Percentiles rank a stretch among this genome's conserved stretches.
phyloP scores from a whole-genome alignment of 2,329 filamentous ascomycete species.

The Calonectria montana region DNA sequence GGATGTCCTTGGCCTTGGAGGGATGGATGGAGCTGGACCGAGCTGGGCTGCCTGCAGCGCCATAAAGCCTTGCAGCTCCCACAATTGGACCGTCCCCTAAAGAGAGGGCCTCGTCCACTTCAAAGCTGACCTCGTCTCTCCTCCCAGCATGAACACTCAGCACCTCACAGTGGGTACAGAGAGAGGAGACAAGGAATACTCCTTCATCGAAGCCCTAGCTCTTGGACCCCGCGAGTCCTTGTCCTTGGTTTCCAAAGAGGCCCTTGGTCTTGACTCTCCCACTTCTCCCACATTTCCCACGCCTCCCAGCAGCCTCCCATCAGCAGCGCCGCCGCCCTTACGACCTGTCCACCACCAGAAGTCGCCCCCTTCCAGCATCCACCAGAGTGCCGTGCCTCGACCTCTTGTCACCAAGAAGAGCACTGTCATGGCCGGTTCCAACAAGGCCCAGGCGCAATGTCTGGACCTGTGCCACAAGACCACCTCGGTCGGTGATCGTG shows the following conservation, averaged over 20 bases:
- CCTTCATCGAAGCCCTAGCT: slow-evolving; percentile 46
- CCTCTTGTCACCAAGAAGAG: slow-evolving; percentile 37
- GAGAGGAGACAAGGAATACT: slow-evolving; percentile 43
- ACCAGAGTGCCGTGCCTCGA: slow-evolving; percentile 19
- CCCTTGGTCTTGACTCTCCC: slow-evolving; percentile 36
- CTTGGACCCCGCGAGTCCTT: slow-evolving; percentile 42
- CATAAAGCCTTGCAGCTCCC: slow-evolving; percentile 41
- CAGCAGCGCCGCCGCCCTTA: not conserved
- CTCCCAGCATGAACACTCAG: slow-evolving; percentile 37
- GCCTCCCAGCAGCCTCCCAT: slow-evolving; percentile 16
- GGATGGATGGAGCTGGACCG: slow-evolving; percentile 14
- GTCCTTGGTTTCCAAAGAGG: slow-evolving; percentile 42
- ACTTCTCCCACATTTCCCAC: slow-evolving; percentile 15
- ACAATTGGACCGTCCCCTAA: slow-evolving; percentile 27
- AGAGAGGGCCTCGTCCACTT: slow-evolving; percentile 30
- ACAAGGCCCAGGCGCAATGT: slow-evolving; percentile 47
- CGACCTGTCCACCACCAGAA: not conserved
- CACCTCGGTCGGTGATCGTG: slow-evolving; percentile 70
- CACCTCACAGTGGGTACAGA: slow-evolving; percentile 34
- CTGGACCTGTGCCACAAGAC: slow-evolving; percentile 65
- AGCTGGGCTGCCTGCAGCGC: slow-evolving; percentile 30
- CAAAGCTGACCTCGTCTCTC: slow-evolving; percentile 16
- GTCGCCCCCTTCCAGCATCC: not conserved
- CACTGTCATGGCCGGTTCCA: slow-evolving; percentile 35
- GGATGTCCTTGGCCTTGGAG: slow-evolving; percentile 13